Evolutionary conservation across 225 moss, liverwort and hornwort genomes (phyloP), one percentile per base, ranked within the genome.

Genomic region (Takakia lepidozioides): DNA sequence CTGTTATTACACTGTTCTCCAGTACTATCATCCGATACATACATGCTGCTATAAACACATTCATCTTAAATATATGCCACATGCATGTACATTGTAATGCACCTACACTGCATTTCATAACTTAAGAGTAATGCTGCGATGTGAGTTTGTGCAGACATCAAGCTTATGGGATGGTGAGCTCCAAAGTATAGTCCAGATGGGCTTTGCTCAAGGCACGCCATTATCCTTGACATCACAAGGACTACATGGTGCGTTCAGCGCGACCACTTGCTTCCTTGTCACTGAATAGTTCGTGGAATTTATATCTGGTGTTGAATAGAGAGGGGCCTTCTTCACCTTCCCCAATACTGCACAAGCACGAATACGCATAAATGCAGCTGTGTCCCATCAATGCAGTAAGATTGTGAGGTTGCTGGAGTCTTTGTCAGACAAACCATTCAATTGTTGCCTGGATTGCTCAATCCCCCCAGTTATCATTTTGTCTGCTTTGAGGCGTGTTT

Each of bases 151-250:
- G 44, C 27, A 50, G 49, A 18, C 43, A 15, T 60, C 60, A 2
- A 40, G 42, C 2, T 17, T 42, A 10, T 60, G 60, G 60, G 60
- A 60, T 14, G 60, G 60, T 16, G 60, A 60, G 51, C 60, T 60
- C 20, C 51, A 60, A 21, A 60, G 60, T 17, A 24, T 60, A 10
- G 60, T 60, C 16, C 56, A 57, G 17, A 51, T 51, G 51, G 50
- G 60, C 28, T 60, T 49, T 13, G 36, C 38, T 9, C 59, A 60
- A 38, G 43, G 51, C 41, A 18, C n/a, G 13, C 28, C 43, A 16
- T 29, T 18, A 5, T 13, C 49, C 15, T 32, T 51, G 8, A 21
- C 43, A 7, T 34, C 60, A n/a, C 60, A 50, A 42, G 50, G 32
- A 24, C 41, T 60, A 39, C 51, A 43, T 27, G 40, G 60, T 60